phyloP scores from a whole-genome alignment of 352 stramenopile species.

The Pythium plurisporium region DNA sequence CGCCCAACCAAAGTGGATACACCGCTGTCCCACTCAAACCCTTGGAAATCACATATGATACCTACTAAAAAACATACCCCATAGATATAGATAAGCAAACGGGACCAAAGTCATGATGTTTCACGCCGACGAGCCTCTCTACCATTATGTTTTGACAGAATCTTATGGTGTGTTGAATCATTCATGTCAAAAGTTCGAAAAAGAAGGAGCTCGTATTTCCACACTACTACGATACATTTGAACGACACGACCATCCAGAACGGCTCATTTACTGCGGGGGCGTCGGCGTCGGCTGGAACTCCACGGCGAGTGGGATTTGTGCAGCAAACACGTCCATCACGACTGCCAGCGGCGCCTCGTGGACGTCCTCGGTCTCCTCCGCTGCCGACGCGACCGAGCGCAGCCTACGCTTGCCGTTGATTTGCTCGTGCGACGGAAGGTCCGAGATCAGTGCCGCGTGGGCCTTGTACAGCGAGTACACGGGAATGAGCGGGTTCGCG shows the following conservation, averaged over 20 bases:
- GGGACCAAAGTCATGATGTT: too few species aligned
- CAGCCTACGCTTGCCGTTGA: background rate
- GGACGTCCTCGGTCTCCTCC: background rate
- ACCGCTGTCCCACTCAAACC: too few species aligned
- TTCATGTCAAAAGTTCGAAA: background rate
- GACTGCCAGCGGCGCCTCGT: background rate
- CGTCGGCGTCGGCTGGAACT: background rate
- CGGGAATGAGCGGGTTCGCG: slow-evolving; percentile 17
- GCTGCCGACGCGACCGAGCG: background rate
- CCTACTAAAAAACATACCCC: too few species aligned
- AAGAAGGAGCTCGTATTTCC: background rate
- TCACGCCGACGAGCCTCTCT: too few species aligned
- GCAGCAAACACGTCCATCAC: slow-evolving; percentile 3
- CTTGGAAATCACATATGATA: too few species aligned
- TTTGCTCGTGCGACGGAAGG: slow-evolving; percentile 11
- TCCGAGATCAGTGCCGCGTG: slow-evolving; percentile 5
- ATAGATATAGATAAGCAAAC: too few species aligned
- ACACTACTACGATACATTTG: background rate
- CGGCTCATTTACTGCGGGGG: too few species aligned
- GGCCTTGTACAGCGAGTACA: slow-evolving; percentile 14
- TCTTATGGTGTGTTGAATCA: too few species aligned
- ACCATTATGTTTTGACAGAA: too few species aligned
- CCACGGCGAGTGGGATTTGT: background rate
- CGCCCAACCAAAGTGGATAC: too few species aligned
- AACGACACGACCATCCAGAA: too few species aligned